Evolutionary conservation across 768 basidiomycete species (phyloP).

Genomic region (Pisolithus sp.): DNA sequence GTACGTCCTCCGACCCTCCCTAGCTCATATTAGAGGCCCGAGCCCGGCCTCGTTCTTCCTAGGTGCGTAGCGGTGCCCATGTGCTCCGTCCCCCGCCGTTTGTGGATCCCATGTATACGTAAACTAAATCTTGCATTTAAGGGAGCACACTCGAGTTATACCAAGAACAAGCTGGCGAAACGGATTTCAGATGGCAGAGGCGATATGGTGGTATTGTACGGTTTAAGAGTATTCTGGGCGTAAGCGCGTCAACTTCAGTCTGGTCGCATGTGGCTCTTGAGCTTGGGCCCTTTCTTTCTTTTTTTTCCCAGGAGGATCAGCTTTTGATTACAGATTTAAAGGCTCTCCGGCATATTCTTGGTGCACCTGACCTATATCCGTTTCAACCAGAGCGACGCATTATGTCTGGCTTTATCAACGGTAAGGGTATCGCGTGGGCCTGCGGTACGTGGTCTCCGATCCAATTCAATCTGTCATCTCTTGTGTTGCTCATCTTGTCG

Average conservation of each 20-base stretch:
- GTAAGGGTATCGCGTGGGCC: constrained; percentile 30
- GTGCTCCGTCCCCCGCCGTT: not conserved
- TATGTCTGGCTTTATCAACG: constrained; percentile 6
- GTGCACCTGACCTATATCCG: constrained; percentile 1
- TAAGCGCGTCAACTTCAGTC: not conserved
- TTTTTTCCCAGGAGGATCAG: constrained; percentile 2
- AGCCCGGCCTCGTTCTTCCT: not conserved
- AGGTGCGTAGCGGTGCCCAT: not conserved
- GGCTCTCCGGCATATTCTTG: constrained; percentile 2
- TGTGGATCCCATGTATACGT: not conserved
- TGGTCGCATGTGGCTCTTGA: not conserved
- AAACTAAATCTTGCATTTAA: not conserved
- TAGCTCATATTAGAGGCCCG: not conserved
- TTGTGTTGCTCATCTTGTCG: not conserved
- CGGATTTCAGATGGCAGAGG: constrained; percentile 14
- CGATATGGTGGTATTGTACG: constrained; percentile 12
- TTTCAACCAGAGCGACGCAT: constrained; percentile 4
- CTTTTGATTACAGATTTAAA: constrained; percentile 1
- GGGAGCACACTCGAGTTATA: constrained; percentile 5
- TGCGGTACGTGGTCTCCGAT: constrained; percentile 22
- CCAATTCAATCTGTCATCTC: not conserved
- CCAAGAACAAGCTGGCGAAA: constrained; percentile 9
- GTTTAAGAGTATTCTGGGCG: constrained; percentile 10
- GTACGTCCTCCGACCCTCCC: not conserved
- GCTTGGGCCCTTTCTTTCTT: not conserved